Base-by-base conservation (phyloP, 305 asterid genomes). In the Fraxinus platypoda region DNA sequence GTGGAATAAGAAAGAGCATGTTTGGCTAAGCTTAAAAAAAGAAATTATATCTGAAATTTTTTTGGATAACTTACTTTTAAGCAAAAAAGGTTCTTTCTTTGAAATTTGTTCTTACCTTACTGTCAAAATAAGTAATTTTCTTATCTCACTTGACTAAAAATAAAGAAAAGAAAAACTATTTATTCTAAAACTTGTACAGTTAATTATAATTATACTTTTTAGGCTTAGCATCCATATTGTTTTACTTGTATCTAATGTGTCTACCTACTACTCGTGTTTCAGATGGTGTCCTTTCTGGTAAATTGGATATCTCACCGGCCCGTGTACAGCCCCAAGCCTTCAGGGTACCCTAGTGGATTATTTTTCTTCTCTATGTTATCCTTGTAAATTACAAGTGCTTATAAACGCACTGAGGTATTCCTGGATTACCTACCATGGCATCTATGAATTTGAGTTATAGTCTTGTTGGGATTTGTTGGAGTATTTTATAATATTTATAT, bases 261-360 rank as follows among this genome's bases (percentile, higher is more conserved):
- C 31, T 12, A n/a, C 64, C 79, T 43, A 34, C 66, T 25, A 38
- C 28, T 57, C 35, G 78, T 85, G 52, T 90, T 87, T 79, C 97
- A 94, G 99, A 94, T 96, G 99, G 99, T 96, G 99, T 88, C 99
- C 99, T 12, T 96, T 96, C 92, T 96, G 99, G 99, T 96, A 80
- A 88, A 74, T n/a, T 9, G 75, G 57, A 68, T 80, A 81, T 84
- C 46, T 77, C 74, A 78, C 15, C 43, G 17, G 64, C 35, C 41
- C 54, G 28, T 78, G 49, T 72, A 68, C 54, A 43, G 30, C 76
- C 25, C 43, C 23, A 6, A 70, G 19, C 75, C 7, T 25, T 64
- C 33, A 6, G 41, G 12, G 11, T 13, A 30, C 37, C 75, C 37
- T 30, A 4, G 1, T 13, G 13, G 23, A 4, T 30, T 68, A 8